These are phyloP conservation scores for Paxillus rubicundulus DNA, from an alignment of 768 basidiomycete species.

Conservation along the genomic window DNA sequence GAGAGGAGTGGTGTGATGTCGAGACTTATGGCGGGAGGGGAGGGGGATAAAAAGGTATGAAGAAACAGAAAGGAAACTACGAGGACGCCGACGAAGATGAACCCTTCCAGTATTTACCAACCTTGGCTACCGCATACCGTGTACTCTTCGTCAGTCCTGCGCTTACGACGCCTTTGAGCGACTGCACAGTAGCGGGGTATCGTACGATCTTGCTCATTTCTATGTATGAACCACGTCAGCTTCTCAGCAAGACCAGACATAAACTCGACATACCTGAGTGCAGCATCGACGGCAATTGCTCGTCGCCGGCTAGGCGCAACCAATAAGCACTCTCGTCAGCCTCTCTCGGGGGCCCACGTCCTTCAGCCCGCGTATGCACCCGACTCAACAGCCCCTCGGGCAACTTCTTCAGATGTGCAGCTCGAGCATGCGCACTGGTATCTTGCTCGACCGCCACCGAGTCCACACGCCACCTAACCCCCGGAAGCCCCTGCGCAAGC, in stretches of 20 bases:
- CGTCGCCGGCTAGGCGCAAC: constrained; percentile 67
- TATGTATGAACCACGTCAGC: constrained; percentile 25
- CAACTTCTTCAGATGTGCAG: constrained; percentile 74
- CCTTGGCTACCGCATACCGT: constrained; percentile 71
- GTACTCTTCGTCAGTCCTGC: constrained; percentile 79
- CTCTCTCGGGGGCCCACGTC: constrained; percentile 41
- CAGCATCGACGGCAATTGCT: constrained; percentile 50
- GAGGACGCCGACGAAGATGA: constrained; percentile 4
- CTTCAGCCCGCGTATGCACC: constrained; percentile 41
- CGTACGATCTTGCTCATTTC: constrained; percentile 79
- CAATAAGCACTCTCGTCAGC: constrained; percentile 76
- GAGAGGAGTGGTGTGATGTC: not conserved
- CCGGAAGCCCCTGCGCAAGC: constrained; percentile 73
- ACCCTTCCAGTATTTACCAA: constrained; percentile 79
- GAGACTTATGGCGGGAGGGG: not conserved
- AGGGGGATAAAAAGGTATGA: not conserved
- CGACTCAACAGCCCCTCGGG: constrained; percentile 62
- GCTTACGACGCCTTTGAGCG: constrained; percentile 81
- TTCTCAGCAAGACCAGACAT: not conserved
- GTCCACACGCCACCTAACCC: constrained; percentile 67
- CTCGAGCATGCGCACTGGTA: constrained; percentile 58
- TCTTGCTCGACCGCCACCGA: constrained; percentile 70
- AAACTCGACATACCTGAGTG: constrained; percentile 44
- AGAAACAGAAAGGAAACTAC: not conserved
- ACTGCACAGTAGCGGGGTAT: constrained; percentile 80